Conservation (phyloP, 2,329 filamentous ascomycete genomes). For the Chrysoporthe austroafricana region DNA sequence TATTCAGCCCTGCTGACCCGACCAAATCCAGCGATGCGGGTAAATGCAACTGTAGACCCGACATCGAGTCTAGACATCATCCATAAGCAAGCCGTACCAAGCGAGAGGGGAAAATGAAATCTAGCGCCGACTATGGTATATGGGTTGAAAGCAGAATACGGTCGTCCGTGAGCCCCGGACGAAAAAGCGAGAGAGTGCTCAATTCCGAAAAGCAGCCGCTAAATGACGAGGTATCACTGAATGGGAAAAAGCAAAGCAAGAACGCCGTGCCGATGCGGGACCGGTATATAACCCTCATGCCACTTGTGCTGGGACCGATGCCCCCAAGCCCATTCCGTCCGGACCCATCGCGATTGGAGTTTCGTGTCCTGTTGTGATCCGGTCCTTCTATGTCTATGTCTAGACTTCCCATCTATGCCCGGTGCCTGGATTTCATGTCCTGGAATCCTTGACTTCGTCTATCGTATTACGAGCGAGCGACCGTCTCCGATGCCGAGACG, state of each 20-base stretch:
- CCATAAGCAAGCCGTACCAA: not conserved
- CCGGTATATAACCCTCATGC: not conserved
- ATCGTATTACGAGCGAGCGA: not conserved
- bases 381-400: slow-evolving; percentile 1
- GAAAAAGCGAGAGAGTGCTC: not conserved
- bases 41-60: not conserved
- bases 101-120: slow-evolving; percentile 1
- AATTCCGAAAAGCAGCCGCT: not conserved
- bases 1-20: slow-evolving; percentile 2
- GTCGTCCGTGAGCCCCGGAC: not conserved
- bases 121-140: slow-evolving; percentile 4
- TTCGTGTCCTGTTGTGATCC: not conserved
- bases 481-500: not conserved
- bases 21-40: not conserved
- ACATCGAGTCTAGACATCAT: not conserved
- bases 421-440: not conserved
- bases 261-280: slow-evolving; percentile 3
- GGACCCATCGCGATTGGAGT: not conserved
- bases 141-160: not conserved
- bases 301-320: not conserved
- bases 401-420: not conserved
- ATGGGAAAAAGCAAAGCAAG: not conserved
- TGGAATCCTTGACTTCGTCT: not conserved
- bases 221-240: not conserved
- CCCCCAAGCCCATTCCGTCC: not conserved